Conservation (phyloP, 108 stramenopile species). For the Pseudonitzschia pungens region DNA sequence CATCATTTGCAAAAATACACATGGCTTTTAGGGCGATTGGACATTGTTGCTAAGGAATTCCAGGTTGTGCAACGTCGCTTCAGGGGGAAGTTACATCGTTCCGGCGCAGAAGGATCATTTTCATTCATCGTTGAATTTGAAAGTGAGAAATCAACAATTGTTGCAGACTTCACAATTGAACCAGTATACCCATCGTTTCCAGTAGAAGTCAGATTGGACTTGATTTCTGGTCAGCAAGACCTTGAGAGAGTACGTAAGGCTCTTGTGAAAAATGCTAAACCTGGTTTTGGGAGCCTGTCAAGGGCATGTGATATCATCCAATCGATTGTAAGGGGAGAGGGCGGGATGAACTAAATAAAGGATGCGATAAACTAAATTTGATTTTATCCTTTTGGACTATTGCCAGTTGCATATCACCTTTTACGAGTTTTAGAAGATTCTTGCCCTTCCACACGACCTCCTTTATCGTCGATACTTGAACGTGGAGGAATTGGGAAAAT, state of each 20-base stretch:
- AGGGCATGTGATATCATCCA: slow-evolving; percentile 55
- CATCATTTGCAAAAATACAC: slow-evolving; percentile 19
- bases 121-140: slow-evolving; percentile 47
- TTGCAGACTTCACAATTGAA: slow-evolving; percentile 47
- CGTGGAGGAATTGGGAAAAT: no score
- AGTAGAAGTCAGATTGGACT: slow-evolving; percentile 41
- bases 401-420: no score
- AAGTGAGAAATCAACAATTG: slow-evolving; percentile 27
- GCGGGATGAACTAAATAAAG: no score
- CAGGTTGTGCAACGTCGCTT: slow-evolving; percentile 34
- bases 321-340: slow-evolving; percentile 31
- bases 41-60: slow-evolving; percentile 37
- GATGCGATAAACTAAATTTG: no score
- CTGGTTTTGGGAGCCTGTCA: slow-evolving; percentile 72
- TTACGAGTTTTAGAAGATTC: no score
- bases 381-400: no score
- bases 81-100: slow-evolving; percentile 14
- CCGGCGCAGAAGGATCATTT: slow-evolving; percentile 27
- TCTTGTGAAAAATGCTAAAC: slow-evolving; percentile 58
- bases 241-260: slow-evolving; percentile 44
- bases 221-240: slow-evolving; percentile 41
- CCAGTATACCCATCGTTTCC: slow-evolving; percentile 68
- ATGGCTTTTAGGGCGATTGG: slow-evolving; percentile 38
- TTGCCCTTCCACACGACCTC: no score
- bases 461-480: no score